A percentile compares a stretch with the other conserved stretches of the same genome.
phyloP scores from a whole-genome alignment of 2,329 filamentous ascomycete species.

The Talaromyces sp. region DNA sequence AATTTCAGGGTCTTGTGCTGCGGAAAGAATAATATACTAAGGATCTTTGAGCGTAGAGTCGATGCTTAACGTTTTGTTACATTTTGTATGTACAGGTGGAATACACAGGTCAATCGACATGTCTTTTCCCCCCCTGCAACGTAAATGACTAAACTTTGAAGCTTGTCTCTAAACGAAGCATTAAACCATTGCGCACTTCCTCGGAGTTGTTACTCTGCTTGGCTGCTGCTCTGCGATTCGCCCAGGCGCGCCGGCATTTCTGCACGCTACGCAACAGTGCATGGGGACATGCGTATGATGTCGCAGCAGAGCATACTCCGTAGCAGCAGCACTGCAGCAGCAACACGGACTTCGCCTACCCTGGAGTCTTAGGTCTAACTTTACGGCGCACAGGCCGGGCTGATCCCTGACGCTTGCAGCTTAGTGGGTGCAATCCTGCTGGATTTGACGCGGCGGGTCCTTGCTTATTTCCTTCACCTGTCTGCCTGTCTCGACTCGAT shows the following conservation, averaged over 20 bases:
- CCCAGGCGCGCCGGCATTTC: neutral
- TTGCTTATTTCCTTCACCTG: neutral
- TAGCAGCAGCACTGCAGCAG: too few relatives aligned
- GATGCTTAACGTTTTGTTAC: too few relatives aligned
- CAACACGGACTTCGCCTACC: neutral
- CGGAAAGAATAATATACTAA: neutral
- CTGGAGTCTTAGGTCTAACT: neutral
- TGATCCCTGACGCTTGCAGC: neutral
- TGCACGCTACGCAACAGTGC: neutral
- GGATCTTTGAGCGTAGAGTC: too few relatives aligned
- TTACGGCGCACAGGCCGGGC: neutral
- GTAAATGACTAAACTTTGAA: neutral
- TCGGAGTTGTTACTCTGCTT: neutral
- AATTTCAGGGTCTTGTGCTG: neutral
- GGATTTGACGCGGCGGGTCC: neutral
- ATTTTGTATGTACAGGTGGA: neutral
- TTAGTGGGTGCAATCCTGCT: neutral
- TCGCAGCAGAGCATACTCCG: neutral
- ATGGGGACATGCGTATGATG: neutral
- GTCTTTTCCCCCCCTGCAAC: neutral
- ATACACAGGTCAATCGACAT: neutral
- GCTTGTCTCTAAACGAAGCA: neutral
- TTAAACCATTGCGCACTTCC: neutral
- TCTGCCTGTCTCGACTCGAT: neutral
- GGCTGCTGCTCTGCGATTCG: neutral